Evolutionary conservation across 768 basidiomycete species (phyloP).

Genomic region (Tylopilus intermedius): DNA sequence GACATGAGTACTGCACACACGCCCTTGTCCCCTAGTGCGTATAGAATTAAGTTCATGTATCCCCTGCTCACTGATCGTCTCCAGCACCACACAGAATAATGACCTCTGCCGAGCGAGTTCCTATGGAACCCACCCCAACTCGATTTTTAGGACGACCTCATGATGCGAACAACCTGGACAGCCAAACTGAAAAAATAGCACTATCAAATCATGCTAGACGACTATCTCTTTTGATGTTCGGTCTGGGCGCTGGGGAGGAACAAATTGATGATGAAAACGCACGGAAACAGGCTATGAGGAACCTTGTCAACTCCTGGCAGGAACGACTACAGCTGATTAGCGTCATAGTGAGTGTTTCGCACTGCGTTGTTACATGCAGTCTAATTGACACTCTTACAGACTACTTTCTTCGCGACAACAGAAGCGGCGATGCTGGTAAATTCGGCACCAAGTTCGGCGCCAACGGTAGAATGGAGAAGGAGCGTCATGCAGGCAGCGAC

Average conservation of each 20-base stretch:
- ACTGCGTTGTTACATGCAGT: background rate
- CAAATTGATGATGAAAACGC: conserved; percentile 47
- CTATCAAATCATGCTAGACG: background rate
- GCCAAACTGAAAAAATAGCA: conserved; percentile 1
- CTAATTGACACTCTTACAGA: conserved; percentile 32
- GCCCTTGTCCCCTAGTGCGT: conserved; percentile 3
- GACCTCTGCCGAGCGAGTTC: conserved; percentile 5
- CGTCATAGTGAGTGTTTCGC: conserved; percentile 43
- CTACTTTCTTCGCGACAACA: conserved; percentile 57
- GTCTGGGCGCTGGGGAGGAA: conserved; percentile 40
- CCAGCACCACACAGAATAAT: conserved; percentile 12
- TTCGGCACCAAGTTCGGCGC: background rate
- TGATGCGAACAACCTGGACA: conserved; percentile 7
- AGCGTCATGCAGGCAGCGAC: conserved; percentile 34
- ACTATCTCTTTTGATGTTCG: background rate
- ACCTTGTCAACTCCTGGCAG: conserved; percentile 55
- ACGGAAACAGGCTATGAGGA: conserved; percentile 40
- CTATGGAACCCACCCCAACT: conserved; percentile 7
- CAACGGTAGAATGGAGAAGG: background rate
- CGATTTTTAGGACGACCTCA: conserved; percentile 15
- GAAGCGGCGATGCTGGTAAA: conserved; percentile 50
- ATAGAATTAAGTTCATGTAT: background rate
- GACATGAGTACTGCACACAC: background rate
- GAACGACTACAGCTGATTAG: conserved; percentile 57
- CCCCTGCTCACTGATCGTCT: background rate